phyloP scores from a whole-genome alignment of 164 flowering plant genomes.

The Sedum album region DNA sequence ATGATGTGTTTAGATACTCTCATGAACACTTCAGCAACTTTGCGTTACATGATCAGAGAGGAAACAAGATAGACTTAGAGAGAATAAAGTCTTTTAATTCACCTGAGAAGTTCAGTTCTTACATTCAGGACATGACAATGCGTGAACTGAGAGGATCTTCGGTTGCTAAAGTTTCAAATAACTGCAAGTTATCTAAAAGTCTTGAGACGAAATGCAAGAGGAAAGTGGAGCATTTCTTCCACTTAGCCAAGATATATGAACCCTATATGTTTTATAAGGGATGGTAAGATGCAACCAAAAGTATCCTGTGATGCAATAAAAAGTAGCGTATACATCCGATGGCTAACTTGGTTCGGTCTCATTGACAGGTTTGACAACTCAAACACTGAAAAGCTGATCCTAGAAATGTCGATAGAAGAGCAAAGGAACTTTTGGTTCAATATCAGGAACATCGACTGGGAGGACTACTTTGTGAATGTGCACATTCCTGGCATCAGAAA shows the following conservation, averaged over 20 bases:
- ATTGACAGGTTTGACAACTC: conserved; percentile 49
- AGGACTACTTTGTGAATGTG: conserved; percentile 64
- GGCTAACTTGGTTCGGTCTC: not conserved
- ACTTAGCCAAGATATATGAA: conserved; percentile 43
- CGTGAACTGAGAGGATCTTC: not conserved
- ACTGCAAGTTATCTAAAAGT: conserved; percentile 19
- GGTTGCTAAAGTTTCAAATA: not conserved
- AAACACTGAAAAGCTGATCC: conserved; percentile 50
- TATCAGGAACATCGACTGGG: conserved; percentile 74
- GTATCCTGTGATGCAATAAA: not conserved
- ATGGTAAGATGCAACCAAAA: not conserved
- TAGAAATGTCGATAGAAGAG: conserved; percentile 71
- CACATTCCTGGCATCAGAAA: conserved; percentile 81
- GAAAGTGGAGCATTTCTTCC: conserved; percentile 60
- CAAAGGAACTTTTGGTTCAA: conserved; percentile 58
- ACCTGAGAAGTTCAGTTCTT: conserved; percentile 64
- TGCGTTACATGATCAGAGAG: conserved; percentile 56
- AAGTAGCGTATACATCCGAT: not conserved
- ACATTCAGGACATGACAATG: conserved; percentile 20
- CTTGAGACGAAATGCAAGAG: conserved; percentile 46
- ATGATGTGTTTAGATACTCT: conserved; percentile 43
- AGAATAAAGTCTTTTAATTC: conserved; percentile 59
- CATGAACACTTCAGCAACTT: conserved; percentile 51
- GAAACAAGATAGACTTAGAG: conserved; percentile 51
- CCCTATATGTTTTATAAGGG: conserved; percentile 13